These are phyloP conservation scores for Cocos nucifera DNA, from an alignment of 176 grass and related monocot genomes.

Conservation along the genomic window DNA sequence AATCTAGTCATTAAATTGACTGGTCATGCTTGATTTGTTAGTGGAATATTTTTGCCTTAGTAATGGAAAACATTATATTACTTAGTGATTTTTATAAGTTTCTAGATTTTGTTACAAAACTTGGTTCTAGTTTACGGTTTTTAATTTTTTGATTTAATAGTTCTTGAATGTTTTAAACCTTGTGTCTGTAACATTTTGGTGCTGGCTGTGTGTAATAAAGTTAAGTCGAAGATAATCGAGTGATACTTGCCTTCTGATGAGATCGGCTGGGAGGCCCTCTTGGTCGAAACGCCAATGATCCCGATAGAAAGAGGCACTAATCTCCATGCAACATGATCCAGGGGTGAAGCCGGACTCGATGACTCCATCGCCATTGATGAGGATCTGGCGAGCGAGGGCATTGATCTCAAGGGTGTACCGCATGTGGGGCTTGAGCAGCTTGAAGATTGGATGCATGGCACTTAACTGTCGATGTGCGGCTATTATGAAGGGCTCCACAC, in stretches of 20 bases:
- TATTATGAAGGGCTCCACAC: constrained; percentile 80
- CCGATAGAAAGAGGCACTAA: constrained; percentile 59
- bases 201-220: too few species aligned
- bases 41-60: too few species aligned
- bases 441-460: constrained; percentile 89
- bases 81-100: too few species aligned
- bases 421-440: constrained; percentile 95
- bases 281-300: constrained; percentile 75
- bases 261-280: constrained; percentile 85
- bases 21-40: too few species aligned
- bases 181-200: too few species aligned
- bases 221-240: too few species aligned
- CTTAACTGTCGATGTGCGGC: constrained; percentile 89
- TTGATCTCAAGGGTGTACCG: constrained; percentile 90
- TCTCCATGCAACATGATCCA: constrained; percentile 60
- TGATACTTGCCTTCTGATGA: constrained; percentile 54
- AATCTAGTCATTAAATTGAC: too few species aligned
- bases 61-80: too few species aligned
- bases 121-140: too few species aligned
- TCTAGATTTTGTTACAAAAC: too few species aligned
- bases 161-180: too few species aligned
- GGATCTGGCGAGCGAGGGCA: constrained; percentile 76
- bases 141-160: too few species aligned
- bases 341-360: constrained; percentile 90
- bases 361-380: constrained; percentile 86